These are phyloP conservation scores for Lasiosphaeria miniovina DNA, from an alignment of 495 filamentous ascomycete species.

Conservation along the genomic window DNA sequence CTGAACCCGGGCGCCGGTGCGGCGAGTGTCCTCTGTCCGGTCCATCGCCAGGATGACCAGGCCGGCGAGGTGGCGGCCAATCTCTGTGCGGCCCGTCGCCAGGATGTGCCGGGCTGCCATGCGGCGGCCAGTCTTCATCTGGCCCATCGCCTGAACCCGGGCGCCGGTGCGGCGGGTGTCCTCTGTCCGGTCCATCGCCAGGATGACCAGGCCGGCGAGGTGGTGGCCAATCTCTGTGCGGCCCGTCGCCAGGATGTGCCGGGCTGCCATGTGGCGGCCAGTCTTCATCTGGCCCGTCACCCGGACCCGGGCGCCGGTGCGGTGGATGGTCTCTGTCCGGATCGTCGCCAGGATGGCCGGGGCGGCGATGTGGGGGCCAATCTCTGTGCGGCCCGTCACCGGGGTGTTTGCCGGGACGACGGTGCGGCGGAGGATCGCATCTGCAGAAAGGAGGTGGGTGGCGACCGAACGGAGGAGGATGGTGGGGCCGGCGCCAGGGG, in stretches of 20 bases:
- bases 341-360: not conserved
- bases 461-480: conserved; percentile 17
- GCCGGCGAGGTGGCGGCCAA: not conserved
- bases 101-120: not conserved
- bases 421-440: conserved; percentile 16
- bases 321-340: not conserved
- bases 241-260: not conserved
- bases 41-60: not conserved
- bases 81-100: conserved; percentile 4
- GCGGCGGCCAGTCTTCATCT: not conserved
- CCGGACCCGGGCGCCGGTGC: not conserved
- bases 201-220: not conserved
- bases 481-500: conserved; percentile 21
- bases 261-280: not conserved
- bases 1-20: not conserved
- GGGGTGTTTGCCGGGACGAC: conserved; percentile 3
- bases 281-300: not conserved
- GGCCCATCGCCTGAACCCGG: not conserved
- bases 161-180: conserved; percentile 2
- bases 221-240: not conserved
- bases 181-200: conserved; percentile 1
- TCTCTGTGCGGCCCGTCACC: conserved; percentile 4
- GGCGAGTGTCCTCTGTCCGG: conserved; percentile 1
- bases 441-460: conserved; percentile 24
- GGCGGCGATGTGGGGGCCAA: not conserved